These are phyloP conservation scores for Medicago ruthenica DNA, from an alignment of 306 rosid genomes.

Conservation along the genomic window DNA sequence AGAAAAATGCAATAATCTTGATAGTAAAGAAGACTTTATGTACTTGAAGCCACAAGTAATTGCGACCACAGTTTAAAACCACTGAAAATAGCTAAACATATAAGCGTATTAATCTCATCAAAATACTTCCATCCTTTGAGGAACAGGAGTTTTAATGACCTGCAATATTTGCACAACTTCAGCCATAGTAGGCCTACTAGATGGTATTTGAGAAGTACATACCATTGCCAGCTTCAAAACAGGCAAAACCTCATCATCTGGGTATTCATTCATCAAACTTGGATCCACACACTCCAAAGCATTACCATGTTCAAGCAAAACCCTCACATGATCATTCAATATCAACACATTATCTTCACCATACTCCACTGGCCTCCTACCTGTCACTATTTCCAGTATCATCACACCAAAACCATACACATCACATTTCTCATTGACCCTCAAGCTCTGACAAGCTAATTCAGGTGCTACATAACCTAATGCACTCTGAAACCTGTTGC, in stretches of 20 bases:
- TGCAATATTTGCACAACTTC: constrained; percentile 87
- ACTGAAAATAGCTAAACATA: constrained; percentile 22
- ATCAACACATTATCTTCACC: constrained; percentile 83
- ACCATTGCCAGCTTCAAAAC: constrained; percentile 79
- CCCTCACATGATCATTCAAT: constrained; percentile 73
- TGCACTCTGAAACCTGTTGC: constrained; percentile 75
- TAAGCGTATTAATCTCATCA: constrained; percentile 23
- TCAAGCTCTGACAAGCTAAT: constrained; percentile 78
- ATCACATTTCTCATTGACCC: constrained; percentile 85
- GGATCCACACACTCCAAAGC: constrained; percentile 73
- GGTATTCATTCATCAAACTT: constrained; percentile 61
- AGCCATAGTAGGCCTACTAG: constrained; percentile 84
- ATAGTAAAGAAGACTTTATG: constrained; percentile 29
- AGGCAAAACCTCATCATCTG: constrained; percentile 82
- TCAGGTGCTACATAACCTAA: constrained; percentile 86
- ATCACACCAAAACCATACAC: constrained; percentile 76
- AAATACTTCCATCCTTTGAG: constrained; percentile 67
- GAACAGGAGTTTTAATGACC: constrained; percentile 81
- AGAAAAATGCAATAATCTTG: neutral
- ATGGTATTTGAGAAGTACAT: constrained; percentile 83
- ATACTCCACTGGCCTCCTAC: constrained; percentile 82
- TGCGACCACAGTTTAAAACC: neutral
- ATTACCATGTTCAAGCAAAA: constrained; percentile 76
- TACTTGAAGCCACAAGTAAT: constrained; percentile 26
- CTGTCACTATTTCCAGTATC: constrained; percentile 81